phyloP scores from a whole-genome alignment of 2,329 filamentous ascomycete species.

The Lecanosticta acicola region DNA sequence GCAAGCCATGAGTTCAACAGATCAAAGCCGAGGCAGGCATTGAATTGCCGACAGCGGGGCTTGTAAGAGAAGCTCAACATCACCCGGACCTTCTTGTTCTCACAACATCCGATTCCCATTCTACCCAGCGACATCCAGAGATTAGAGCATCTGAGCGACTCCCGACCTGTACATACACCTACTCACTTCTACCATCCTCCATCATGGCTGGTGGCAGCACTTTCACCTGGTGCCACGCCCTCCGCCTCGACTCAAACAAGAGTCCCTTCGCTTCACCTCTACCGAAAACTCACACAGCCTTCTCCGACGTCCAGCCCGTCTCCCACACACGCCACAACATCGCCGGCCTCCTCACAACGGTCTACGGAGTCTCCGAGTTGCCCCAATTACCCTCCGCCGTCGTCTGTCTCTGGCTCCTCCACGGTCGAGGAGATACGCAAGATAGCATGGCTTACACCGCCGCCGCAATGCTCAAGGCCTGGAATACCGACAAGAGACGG shows the following conservation, averaged over 20 bases:
- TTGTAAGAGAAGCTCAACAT: too few species aligned
- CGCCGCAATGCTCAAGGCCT: constrained; percentile 60
- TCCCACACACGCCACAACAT: constrained; percentile 66
- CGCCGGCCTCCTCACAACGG: constrained; percentile 68
- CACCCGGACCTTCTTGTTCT: too few species aligned
- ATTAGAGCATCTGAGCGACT: too few species aligned
- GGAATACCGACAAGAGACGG: constrained; percentile 48
- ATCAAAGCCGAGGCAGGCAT: too few species aligned
- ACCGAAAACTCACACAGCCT: constrained; percentile 28
- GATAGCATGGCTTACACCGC: constrained; percentile 72
- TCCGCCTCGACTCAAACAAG: constrained; percentile 27
- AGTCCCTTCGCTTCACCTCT: constrained; percentile 31
- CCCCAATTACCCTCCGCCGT: constrained; percentile 48
- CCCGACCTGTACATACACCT: too few species aligned
- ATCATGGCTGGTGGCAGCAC: constrained; percentile 28
- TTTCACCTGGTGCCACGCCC: constrained; percentile 31
- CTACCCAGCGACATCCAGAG: too few species aligned
- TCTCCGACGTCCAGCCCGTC: constrained; percentile 37
- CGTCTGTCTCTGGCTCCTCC: constrained; percentile 85
- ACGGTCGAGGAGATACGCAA: constrained; percentile 67
- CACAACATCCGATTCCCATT: too few species aligned
- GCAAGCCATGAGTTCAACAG: too few species aligned
- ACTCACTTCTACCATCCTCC: too few species aligned
- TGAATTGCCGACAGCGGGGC: too few species aligned
- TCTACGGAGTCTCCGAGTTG: constrained; percentile 77